A percentile compares a stretch with the other conserved stretches of the same genome.
Evolutionary conservation across 495 filamentous ascomycete genomes (phyloP).

Genomic region (Trichoderma gamsii): DNA sequence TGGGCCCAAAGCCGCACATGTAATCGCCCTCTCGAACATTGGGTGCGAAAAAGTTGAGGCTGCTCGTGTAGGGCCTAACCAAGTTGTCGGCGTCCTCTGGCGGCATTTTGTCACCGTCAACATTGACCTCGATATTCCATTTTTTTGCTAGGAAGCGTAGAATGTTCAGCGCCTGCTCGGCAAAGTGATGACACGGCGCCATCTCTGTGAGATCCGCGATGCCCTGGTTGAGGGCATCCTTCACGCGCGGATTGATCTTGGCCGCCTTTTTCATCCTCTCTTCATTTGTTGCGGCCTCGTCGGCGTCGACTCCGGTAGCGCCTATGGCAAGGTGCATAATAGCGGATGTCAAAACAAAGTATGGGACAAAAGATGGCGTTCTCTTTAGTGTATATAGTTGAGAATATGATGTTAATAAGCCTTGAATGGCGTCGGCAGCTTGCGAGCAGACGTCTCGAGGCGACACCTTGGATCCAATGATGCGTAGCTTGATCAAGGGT

Average conservation of each 20-base stretch:
- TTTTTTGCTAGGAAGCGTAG: constrained; percentile 47
- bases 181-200: constrained; percentile 54
- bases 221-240: constrained; percentile 36
- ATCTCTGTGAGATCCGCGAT: constrained; percentile 51
- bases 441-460: constrained; percentile 58
- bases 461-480: constrained; percentile 50
- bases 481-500: constrained; percentile 56
- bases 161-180: constrained; percentile 52
- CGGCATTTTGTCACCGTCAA: constrained; percentile 21
- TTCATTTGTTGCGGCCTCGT: constrained; percentile 21
- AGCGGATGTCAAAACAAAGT: constrained; percentile 51
- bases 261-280: constrained; percentile 20
- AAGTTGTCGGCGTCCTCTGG: constrained; percentile 26
- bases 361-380: constrained; percentile 53
- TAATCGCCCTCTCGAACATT: constrained; percentile 39
- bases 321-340: constrained; percentile 54
- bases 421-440: constrained; percentile 55
- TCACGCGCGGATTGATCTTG: constrained; percentile 28
- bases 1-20: constrained; percentile 30
- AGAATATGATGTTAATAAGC: constrained; percentile 51
- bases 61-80: constrained; percentile 34
- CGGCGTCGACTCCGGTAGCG: constrained; percentile 22
- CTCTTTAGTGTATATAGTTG: constrained; percentile 53
- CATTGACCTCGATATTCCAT: constrained; percentile 50
- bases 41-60: constrained; percentile 47